Evolutionary conservation across 805 yeast species (phyloP).

Genomic region (Vanderwaltozyma yarrowii): DNA sequence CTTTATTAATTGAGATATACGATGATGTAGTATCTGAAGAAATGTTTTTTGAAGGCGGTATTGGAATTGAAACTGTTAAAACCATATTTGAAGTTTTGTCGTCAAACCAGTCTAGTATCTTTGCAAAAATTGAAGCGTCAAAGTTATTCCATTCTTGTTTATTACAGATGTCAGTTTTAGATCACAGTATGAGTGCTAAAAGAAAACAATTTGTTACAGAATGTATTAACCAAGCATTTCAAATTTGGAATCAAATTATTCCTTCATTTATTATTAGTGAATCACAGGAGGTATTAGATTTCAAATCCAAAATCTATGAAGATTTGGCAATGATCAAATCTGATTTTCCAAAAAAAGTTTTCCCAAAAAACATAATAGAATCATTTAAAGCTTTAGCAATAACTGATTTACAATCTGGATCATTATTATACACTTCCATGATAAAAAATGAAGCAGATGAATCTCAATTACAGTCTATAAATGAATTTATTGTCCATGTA

Average conservation of each 20-base stretch:
- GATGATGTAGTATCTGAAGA: slow-evolving; percentile 81
- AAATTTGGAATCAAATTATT: slow-evolving; percentile 7
- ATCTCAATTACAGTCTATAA: slow-evolving; percentile 4
- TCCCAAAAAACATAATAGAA: slow-evolving; percentile 5
- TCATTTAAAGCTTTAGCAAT: slow-evolving; percentile 9
- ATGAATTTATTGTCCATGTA: slow-evolving; percentile 15
- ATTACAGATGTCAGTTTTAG: slow-evolving; percentile 35
- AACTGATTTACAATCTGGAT: slow-evolving; percentile 9
- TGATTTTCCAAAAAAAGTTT: slow-evolving; percentile 17
- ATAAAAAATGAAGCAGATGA: not conserved
- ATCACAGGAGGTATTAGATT: slow-evolving; percentile 2
- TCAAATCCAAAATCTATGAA: slow-evolving; percentile 15
- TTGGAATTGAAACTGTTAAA: slow-evolving; percentile 45
- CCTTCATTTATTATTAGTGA: slow-evolving; percentile 3
- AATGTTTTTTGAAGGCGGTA: slow-evolving; percentile 70
- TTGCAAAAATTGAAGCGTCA: slow-evolving; percentile 39
- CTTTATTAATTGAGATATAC: slow-evolving; percentile 63
- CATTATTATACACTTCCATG: slow-evolving; percentile 3
- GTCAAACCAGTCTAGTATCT: slow-evolving; percentile 20
- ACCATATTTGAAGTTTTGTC: slow-evolving; percentile 38
- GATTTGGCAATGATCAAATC: slow-evolving; percentile 14
- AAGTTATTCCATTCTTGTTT: slow-evolving; percentile 45
- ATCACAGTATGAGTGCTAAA: slow-evolving; percentile 8
- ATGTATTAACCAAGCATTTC: slow-evolving; percentile 12
- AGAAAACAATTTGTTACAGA: slow-evolving; percentile 13